These are phyloP conservation scores for Prunus persica DNA, from an alignment of 306 rosid genomes.

Conservation along the genomic window Prunus_persica_NCBIv2 NC_034009.1:38827501-38828000, in stretches of 20 bases:
- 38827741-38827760: slow-evolving; percentile 50
- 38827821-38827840: slow-evolving; percentile 46
- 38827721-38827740: slow-evolving; percentile 60
- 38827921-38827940: slow-evolving; percentile 52
- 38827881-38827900: slow-evolving; percentile 61
- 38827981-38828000: neutral
- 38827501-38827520: slow-evolving; percentile 52
- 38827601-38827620: slow-evolving; percentile 91
- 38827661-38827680: slow-evolving; percentile 75
- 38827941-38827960: slow-evolving; percentile 29
- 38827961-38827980: neutral
- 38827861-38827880: slow-evolving; percentile 45
- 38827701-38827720: slow-evolving; percentile 37
- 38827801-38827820: slow-evolving; percentile 57
- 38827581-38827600: slow-evolving; percentile 66
- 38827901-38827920: slow-evolving; percentile 48
- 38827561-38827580: slow-evolving; percentile 58
- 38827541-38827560: slow-evolving; percentile 71
- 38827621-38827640: slow-evolving; percentile 60
- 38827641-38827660: slow-evolving; percentile 43
- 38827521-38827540: slow-evolving; percentile 56
- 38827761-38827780: slow-evolving; percentile 66
- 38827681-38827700: slow-evolving; percentile 57
- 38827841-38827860: slow-evolving; percentile 41
- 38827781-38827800: slow-evolving; percentile 70